Conservation (phyloP, 768 basidiomycete genomes). For the Russula abietina region DNA sequence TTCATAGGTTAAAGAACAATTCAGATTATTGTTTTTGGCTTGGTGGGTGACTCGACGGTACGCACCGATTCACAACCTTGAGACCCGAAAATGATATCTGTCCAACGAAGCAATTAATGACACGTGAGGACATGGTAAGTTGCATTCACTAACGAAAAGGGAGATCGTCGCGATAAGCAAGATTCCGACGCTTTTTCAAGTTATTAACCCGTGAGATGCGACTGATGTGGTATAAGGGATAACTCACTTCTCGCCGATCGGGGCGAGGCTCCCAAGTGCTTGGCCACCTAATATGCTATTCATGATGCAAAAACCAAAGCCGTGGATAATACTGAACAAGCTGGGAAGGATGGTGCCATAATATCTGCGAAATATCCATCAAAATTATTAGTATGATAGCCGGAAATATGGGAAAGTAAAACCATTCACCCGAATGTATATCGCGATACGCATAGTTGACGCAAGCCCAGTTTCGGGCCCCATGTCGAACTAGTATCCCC, state of each 20-base stretch:
- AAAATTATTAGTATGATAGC: neutral
- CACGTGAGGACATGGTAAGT: neutral
- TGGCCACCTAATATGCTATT: constrained; percentile 60
- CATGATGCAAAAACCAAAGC: constrained; percentile 52
- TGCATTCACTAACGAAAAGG: constrained; percentile 37
- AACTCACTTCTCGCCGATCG: constrained; percentile 46
- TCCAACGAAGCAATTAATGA: constrained; percentile 1
- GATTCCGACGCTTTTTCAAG: constrained; percentile 52
- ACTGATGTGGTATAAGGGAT: neutral
- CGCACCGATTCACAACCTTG: constrained; percentile 52
- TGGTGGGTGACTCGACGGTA: neutral
- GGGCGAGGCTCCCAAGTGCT: constrained; percentile 46
- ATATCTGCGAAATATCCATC: constrained; percentile 37
- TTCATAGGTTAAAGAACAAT: constrained; percentile 22
- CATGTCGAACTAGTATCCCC: constrained; percentile 52
- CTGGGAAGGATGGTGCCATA: constrained; percentile 47
- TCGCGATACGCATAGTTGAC: constrained; percentile 77
- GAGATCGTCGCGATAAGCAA: constrained; percentile 68
- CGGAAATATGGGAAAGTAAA: neutral
- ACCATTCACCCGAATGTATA: constrained; percentile 48
- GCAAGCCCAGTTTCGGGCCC: constrained; percentile 72
- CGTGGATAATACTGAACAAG: constrained; percentile 43
- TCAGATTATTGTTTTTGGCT: neutral
- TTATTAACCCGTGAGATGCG: neutral
- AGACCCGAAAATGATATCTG: constrained; percentile 63